phyloP scores from a whole-genome alignment of 2,329 filamentous ascomycete species.

The Amesomyces nigricolor region DNA sequence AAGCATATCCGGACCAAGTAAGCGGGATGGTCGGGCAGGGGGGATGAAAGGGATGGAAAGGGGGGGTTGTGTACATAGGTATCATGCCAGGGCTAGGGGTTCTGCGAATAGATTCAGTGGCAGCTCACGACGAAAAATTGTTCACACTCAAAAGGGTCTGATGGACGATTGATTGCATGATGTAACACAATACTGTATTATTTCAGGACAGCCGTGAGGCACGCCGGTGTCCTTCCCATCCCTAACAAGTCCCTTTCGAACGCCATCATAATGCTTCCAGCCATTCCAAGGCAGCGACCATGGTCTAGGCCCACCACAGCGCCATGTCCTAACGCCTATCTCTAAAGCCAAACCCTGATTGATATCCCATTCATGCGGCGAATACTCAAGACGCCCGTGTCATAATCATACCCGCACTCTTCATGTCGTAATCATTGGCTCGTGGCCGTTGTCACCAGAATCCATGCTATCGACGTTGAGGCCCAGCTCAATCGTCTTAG shows the following conservation, averaged over 20 bases:
- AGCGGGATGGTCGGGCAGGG: neutral
- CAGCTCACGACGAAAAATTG: neutral
- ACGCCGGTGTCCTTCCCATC: neutral
- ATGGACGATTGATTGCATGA: neutral
- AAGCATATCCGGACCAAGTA: slow-evolving; percentile 83
- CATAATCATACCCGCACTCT: slow-evolving; percentile 16
- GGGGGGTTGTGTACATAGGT: slow-evolving; percentile 7
- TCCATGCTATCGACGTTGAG: slow-evolving; percentile 34
- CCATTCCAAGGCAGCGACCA: slow-evolving; percentile 2
- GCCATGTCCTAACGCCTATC: slow-evolving; percentile 13
- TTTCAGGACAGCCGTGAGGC: neutral
- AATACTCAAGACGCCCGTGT: slow-evolving; percentile 8
- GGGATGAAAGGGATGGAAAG: neutral
- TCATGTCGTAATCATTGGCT: slow-evolving; percentile 50
- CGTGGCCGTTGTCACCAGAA: slow-evolving; percentile 39
- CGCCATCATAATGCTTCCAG: slow-evolving; percentile 3
- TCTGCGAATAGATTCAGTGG: neutral
- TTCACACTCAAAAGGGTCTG: neutral
- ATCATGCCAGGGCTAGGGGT: neutral
- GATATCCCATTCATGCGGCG: neutral
- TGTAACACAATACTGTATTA: neutral
- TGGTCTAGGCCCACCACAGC: neutral
- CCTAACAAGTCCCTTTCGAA: neutral
- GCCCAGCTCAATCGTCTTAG: slow-evolving; percentile 37
- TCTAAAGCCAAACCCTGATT: neutral